Conservation (phyloP, 257 asterid genomes). For the Lithospermum erythrorhizon region DNA sequence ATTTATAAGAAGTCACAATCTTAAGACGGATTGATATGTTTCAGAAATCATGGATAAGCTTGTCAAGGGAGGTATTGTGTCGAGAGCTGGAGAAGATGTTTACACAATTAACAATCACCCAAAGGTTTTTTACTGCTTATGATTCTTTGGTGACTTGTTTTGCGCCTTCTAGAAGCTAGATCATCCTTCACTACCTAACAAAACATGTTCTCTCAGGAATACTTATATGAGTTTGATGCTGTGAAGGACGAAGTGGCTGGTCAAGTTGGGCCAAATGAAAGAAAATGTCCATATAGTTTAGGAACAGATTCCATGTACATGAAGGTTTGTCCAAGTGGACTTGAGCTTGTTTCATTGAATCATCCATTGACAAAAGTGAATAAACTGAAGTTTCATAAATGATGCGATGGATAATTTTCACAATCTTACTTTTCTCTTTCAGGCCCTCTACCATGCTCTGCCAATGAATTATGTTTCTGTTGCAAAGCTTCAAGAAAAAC, state of each 20-base stretch:
- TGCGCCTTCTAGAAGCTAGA: constrained; percentile 4
- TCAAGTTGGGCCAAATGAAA: constrained; percentile 17
- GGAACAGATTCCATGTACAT: constrained; percentile 53
- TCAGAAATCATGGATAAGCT: constrained; percentile 74
- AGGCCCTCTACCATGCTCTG: constrained; percentile 91
- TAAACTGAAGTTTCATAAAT: background rate
- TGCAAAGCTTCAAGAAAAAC: constrained; percentile 65
- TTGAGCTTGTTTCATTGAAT: background rate
- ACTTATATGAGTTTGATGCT: constrained; percentile 60
- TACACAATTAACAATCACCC: constrained; percentile 38
- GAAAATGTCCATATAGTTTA: constrained; percentile 18
- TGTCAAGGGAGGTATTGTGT: constrained; percentile 41
- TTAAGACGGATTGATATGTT: constrained; percentile 15
- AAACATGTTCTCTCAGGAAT: constrained; percentile 23
- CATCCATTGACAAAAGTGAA: background rate
- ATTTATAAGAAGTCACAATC: constrained; percentile 11
- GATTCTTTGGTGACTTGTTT: background rate
- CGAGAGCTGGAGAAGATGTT: constrained; percentile 45
- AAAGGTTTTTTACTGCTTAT: constrained; percentile 31
- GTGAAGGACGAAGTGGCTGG: constrained; percentile 67
- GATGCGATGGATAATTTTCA: background rate
- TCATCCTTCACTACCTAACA: constrained; percentile 3
- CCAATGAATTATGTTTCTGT: constrained; percentile 62
- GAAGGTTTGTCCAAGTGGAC: constrained; percentile 38
- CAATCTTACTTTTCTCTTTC: constrained; percentile 10